phyloP scores from a whole-genome alignment of 257 asterid species.

The Plantago major region DNA sequence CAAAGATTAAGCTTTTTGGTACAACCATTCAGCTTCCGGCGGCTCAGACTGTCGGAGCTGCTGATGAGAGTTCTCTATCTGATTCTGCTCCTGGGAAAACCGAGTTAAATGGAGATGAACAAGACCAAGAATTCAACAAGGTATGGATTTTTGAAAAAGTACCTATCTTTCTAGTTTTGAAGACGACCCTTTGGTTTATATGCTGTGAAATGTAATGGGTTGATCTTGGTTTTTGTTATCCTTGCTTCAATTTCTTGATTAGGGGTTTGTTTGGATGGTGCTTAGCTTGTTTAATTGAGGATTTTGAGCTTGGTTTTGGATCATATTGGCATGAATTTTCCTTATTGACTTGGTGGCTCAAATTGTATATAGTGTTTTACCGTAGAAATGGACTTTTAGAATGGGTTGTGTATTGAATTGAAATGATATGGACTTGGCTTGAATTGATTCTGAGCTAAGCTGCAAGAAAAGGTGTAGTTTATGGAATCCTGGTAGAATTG shows the following conservation, averaged over 20 bases:
- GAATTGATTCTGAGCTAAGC: too few relatives aligned
- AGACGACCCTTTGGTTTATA: conserved; percentile 19
- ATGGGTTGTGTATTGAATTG: too few relatives aligned
- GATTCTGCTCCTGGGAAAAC: conserved; percentile 38
- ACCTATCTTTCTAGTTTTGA: conserved; percentile 1
- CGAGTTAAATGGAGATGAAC: conserved; percentile 33
- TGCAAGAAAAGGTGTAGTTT: too few relatives aligned
- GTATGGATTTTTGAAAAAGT: conserved; percentile 27
- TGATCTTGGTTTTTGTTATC: conserved; percentile 29
- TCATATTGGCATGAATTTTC: too few relatives aligned
- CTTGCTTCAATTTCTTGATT: conserved; percentile 11
- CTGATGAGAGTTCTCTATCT: conserved; percentile 34
- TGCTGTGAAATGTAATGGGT: conserved; percentile 23
- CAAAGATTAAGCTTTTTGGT: conserved; percentile 87
- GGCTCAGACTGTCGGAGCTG: conserved; percentile 20
- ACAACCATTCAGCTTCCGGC: conserved; percentile 66
- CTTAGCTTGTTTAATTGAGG: not conserved
- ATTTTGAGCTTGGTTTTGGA: not conserved
- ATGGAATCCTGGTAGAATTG: too few relatives aligned
- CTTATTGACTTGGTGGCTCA: too few relatives aligned
- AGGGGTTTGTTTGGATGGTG: conserved; percentile 13
- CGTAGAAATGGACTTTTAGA: too few relatives aligned
- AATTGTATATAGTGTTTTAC: too few relatives aligned
- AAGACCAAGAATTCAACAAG: conserved; percentile 44
- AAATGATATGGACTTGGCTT: too few relatives aligned